Conservation (phyloP, 2,329 filamentous ascomycete species). For the Neofusicoccum laricinum region DNA sequence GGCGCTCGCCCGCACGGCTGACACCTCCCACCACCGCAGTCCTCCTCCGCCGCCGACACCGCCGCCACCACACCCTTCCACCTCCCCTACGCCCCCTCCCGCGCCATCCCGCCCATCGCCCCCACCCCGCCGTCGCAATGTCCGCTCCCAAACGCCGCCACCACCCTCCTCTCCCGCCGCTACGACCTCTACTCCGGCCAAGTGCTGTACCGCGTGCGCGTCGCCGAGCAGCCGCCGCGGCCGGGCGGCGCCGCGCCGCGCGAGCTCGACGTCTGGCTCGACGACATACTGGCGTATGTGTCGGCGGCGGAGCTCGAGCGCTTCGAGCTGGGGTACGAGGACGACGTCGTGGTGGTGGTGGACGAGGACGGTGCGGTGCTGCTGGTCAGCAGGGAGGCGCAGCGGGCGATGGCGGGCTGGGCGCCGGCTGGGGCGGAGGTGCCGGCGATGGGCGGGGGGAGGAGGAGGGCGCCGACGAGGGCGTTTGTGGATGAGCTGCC, state of each 20-base stretch:
- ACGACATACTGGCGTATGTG: neutral
- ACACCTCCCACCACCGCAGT: neutral
- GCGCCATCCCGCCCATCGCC: neutral
- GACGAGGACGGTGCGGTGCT: neutral
- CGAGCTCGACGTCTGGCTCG: neutral
- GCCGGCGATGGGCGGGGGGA: neutral
- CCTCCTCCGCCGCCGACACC: neutral
- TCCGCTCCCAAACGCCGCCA: neutral
- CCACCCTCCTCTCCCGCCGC: neutral
- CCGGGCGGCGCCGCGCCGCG: neutral
- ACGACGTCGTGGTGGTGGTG: neutral
- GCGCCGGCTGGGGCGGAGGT: neutral
- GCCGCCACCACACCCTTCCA: neutral
- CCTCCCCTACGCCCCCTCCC: neutral
- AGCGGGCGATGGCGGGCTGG: neutral
- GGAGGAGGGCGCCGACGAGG: neutral
- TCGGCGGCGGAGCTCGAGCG: slow-evolving; percentile 10
- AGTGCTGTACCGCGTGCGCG: slow-evolving; percentile 3
- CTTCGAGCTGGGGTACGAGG: neutral
- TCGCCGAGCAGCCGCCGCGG: too few relatives aligned
- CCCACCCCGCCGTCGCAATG: neutral
- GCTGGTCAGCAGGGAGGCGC: neutral
- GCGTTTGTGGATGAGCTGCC: slow-evolving; percentile 3
- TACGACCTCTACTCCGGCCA: neutral
- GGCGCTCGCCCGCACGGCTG: neutral